These are phyloP conservation scores for Exophiala aquamarina DNA, from an alignment of 2,329 filamentous ascomycete species.

Conservation along the genomic window DNA sequence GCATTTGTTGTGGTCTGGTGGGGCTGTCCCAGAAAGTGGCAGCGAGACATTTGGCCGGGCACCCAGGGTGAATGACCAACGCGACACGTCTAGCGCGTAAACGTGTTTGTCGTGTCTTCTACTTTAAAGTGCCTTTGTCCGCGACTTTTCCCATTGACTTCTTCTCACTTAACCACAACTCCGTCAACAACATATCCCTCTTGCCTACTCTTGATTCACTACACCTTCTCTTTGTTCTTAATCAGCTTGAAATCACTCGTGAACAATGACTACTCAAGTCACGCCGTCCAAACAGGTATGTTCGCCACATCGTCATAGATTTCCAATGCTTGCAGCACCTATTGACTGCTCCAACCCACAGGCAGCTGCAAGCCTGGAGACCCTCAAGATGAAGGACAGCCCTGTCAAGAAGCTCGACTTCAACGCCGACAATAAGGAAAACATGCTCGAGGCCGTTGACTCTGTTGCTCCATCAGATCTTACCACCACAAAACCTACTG, in stretches of 20 bases:
- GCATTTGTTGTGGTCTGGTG: no score
- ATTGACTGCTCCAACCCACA: conserved; percentile 49
- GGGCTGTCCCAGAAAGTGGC: no score
- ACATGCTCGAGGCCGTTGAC: conserved; percentile 58
- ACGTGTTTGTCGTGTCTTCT: not conserved
- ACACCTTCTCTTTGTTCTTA: conserved; percentile 16
- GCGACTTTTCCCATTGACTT: conserved; percentile 16
- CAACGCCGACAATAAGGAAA: conserved; percentile 71
- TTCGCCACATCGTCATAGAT: conserved; percentile 40
- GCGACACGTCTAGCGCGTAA: not conserved
- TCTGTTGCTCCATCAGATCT: conserved; percentile 52
- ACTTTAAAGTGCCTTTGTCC: conserved; percentile 1
- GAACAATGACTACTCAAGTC: conserved; percentile 72
- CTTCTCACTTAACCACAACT: conserved; percentile 18
- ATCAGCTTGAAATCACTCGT: conserved; percentile 13
- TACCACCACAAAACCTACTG: conserved; percentile 57
- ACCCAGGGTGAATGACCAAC: not conserved
- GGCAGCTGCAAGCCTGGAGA: conserved; percentile 83
- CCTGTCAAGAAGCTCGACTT: conserved; percentile 90
- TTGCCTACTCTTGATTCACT: conserved; percentile 9
- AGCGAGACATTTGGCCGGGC: no score
- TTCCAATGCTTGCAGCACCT: conserved; percentile 32
- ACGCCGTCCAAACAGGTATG: conserved; percentile 73
- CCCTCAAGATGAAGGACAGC: conserved; percentile 83
- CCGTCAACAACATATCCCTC: conserved; percentile 5